Percentiles rank a stretch among this genome's conserved stretches.
Conservation (phyloP, 768 basidiomycete species). For the Omphalotus guepiniiformis region DNA sequence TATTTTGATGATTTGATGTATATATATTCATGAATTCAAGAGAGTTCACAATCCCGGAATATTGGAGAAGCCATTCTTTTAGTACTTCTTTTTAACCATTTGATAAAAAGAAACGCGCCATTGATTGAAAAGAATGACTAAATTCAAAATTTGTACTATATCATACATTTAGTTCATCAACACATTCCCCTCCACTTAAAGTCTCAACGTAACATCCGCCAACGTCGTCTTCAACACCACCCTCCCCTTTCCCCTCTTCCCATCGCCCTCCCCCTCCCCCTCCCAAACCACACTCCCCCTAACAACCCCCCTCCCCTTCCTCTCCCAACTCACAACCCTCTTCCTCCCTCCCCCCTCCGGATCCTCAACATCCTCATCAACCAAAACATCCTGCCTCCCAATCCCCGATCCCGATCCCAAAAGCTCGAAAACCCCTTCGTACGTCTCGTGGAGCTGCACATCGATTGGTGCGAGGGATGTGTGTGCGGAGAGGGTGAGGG, state of each 20-base stretch:
- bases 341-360: slow-evolving; percentile 6
- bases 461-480: slow-evolving; percentile 22
- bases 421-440: slow-evolving; percentile 25
- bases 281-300: slow-evolving; percentile 4
- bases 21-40: no score
- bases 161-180: no score
- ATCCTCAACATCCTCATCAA: background rate
- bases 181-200: no score
- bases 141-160: no score
- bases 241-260: background rate
- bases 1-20: no score
- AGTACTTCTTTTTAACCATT: no score
- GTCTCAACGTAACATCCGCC: background rate
- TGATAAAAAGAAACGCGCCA: no score
- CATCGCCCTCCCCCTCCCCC: background rate
- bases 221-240: background rate
- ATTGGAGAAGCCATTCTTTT: no score
- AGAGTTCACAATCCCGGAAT: no score
- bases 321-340: slow-evolving; percentile 3
- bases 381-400: background rate
- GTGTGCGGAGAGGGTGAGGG: slow-evolving; percentile 15
- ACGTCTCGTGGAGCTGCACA: slow-evolving; percentile 24
- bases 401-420: slow-evolving; percentile 12
- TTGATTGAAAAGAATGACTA: no score
- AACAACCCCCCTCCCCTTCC: background rate